Percentiles rank a stretch among this genome's conserved stretches.
These are phyloP conservation scores for Limnomonas spitsbergensis DNA, from an alignment of 139 green algal species.

Conservation along the genomic window DNA sequence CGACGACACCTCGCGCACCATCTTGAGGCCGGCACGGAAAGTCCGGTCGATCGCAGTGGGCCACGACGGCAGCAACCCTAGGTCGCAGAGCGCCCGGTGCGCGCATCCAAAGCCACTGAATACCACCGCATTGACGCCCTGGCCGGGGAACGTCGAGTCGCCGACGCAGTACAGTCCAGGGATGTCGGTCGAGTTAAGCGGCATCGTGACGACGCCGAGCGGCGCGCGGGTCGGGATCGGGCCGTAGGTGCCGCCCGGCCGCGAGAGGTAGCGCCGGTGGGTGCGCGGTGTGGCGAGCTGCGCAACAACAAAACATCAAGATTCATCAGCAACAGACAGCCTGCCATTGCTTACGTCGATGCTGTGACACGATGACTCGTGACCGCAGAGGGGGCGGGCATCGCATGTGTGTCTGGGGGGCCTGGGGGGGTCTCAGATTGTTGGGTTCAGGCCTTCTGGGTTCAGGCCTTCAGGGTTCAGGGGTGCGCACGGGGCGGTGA, in stretches of 20 bases:
- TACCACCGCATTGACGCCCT: constrained; percentile 91
- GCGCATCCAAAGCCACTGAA: constrained; percentile 50
- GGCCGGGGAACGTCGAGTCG: constrained; percentile 91
- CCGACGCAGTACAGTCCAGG: constrained; percentile 92
- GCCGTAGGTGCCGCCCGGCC: constrained; percentile 87
- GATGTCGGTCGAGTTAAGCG: constrained; percentile 63
- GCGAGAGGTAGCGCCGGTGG: constrained; percentile 83
- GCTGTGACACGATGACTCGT: too few species aligned
- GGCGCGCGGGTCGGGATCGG: constrained; percentile 85
- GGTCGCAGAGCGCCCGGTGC: constrained; percentile 11
- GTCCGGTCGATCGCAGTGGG: not conserved
- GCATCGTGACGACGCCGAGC: constrained; percentile 91
- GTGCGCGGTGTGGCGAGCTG: constrained; percentile 87
- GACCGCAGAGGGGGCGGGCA: too few species aligned
- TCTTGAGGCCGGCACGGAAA: constrained; percentile 2
- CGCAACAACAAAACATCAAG: too few species aligned
- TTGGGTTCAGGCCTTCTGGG: too few species aligned
- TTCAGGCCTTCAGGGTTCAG: too few species aligned
- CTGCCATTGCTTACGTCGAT: too few species aligned
- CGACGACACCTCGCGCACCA: not conserved
- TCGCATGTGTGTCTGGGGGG: too few species aligned
- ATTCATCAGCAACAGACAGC: too few species aligned
- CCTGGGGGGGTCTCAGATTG: too few species aligned
- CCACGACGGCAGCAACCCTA: constrained; percentile 3
- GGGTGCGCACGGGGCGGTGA: too few species aligned